Evolutionary conservation across 2,329 filamentous ascomycete genomes (phyloP).

Genomic region (Ascochyta koolunga): DNA sequence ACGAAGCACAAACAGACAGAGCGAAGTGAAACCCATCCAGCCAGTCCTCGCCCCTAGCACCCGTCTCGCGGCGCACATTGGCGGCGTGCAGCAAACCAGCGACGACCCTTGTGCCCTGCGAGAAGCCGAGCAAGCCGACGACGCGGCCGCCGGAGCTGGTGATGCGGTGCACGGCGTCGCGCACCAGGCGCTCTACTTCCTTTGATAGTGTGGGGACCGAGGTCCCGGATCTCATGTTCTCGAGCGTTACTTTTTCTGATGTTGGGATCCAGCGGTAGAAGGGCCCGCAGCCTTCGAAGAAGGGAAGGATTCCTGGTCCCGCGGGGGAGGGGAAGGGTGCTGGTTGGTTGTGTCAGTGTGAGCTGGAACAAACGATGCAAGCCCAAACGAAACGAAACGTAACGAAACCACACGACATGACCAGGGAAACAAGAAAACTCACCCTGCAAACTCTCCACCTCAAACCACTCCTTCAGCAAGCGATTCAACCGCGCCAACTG

Average conservation of each 20-base stretch:
- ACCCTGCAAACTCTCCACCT: constrained; percentile 36
- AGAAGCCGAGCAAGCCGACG: constrained; percentile 41
- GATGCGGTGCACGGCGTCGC: constrained; percentile 21
- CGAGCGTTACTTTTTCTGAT: constrained; percentile 22
- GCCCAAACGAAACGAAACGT: background rate
- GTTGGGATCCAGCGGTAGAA: constrained; percentile 42
- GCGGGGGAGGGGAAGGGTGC: constrained; percentile 42
- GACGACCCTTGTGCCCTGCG: constrained; percentile 43
- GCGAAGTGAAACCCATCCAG: constrained; percentile 26
- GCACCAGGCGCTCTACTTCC: constrained; percentile 32
- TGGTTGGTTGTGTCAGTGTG: constrained; percentile 15
- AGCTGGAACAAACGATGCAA: too few species aligned
- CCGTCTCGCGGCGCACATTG: constrained; percentile 25
- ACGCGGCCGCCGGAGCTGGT: constrained; percentile 28
- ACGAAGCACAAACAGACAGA: constrained; percentile 33
- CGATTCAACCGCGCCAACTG: constrained; percentile 41
- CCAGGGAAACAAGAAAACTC: background rate
- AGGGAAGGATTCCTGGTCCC: constrained; percentile 45
- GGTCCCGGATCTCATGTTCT: constrained; percentile 23
- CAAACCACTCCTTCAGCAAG: constrained; percentile 31
- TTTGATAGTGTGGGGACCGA: constrained; percentile 19
- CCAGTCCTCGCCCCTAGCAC: constrained; percentile 17
- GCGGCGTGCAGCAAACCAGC: constrained; percentile 37
- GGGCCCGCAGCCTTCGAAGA: constrained; percentile 48
- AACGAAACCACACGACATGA: background rate